Percentiles rank a stretch among this genome's conserved stretches.
Evolutionary conservation across 129 eudicot genomes (phyloP).

Genomic region (Centrapalus pauciflorus): DNA sequence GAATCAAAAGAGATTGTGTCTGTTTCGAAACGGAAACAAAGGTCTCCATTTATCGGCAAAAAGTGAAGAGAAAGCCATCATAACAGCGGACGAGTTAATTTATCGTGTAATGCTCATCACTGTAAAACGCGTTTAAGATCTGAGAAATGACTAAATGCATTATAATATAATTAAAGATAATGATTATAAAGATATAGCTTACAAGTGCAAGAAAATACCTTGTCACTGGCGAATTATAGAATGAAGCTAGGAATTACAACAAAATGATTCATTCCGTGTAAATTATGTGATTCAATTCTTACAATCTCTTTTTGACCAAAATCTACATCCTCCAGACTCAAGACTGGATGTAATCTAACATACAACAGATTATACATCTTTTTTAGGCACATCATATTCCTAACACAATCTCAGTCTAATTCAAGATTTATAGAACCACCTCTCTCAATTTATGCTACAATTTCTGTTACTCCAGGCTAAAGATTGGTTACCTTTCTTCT

Average conservation of each 20-base stretch:
- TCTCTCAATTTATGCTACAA: slow-evolving; percentile 9
- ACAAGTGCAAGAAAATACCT: neutral
- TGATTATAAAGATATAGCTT: neutral
- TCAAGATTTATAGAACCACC: neutral
- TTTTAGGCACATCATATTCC: neutral
- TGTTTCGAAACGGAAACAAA: no score
- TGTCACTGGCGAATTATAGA: neutral
- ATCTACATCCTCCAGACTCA: slow-evolving; percentile 22
- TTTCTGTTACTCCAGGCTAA: neutral
- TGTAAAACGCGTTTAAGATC: no score
- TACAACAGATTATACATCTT: slow-evolving; percentile 19
- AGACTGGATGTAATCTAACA: slow-evolving; percentile 18
- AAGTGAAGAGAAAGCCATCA: no score
- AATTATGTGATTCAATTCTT: slow-evolving; percentile 20
- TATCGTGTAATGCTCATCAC: no score
- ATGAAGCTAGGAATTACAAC: neutral
- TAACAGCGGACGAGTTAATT: no score
- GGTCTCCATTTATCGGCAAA: no score
- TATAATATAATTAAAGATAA: no score
- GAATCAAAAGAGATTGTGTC: no score
- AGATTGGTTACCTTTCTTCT: neutral
- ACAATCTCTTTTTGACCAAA: slow-evolving; percentile 1
- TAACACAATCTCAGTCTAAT: neutral
- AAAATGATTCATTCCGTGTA: slow-evolving; percentile 11
- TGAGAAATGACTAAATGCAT: no score